Evolutionary conservation across 768 basidiomycete genomes (phyloP), one percentile per base, ranked within the genome.

Genomic region (Xerocomellus intermedius): DNA sequence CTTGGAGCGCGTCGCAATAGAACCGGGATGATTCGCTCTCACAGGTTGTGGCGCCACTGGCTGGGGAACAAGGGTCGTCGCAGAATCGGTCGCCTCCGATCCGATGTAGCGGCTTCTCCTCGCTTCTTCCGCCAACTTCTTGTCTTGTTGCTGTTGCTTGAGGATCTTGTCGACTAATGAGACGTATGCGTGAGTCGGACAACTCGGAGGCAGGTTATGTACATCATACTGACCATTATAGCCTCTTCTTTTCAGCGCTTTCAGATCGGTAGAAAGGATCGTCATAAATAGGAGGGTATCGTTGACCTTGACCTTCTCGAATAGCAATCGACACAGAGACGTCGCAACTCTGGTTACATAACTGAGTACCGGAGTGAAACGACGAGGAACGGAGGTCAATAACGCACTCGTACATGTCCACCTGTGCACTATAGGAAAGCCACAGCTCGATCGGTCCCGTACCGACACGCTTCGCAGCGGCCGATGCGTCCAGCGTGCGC

Each of bases 401-500:
- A 26, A 83, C 91, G 75, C 64, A 93, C 92, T 97, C 95, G 64
- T 90, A 98, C 82, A 95, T 90, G 63, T 98, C 92, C 42, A 91
- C 77, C 58, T 87, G 81, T 1, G 86, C 75, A 55, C 84, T 83
- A n/a, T 78, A 77, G 7, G 91, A 88, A 33, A 95, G 75, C 81
- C 87, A 91, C 24, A 98, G 69, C 45, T 88, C 80, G 35, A 92
- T 82, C n/a, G 86, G 79, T 4, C 82, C 80, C 5, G 79, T 77
- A 14, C 77, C 75, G 10, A 77, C 74, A 32, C 76, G 68, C 50
- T 76, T 77, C 39, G 89, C 85, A 44, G 84, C 83, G 22, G 91
- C 92, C 22, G 90, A 91, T 0, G 87, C 82, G 51, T 90, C 87
- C 57, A 86, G 80, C 41, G 72, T 82, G 54, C 79, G 79, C 5